Base-by-base conservation (phyloP, 164 flowering plant genomes). In the Echeveria elegans region DNA sequence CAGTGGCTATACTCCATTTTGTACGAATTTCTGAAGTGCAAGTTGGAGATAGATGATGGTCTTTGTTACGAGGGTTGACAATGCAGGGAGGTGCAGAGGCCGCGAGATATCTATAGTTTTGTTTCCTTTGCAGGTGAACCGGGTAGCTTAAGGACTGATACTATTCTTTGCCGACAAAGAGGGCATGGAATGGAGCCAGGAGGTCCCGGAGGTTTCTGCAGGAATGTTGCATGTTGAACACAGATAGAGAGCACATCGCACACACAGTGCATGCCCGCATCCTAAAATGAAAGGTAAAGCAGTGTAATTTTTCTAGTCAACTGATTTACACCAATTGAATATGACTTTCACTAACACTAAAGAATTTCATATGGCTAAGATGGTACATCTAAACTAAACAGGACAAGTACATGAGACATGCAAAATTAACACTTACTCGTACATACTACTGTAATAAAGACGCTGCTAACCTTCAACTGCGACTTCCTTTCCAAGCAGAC, bases 141-240 rank as follows among this genome's bases (percentile, higher is more conserved):
- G 12, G 86, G 86, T 36, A 89, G 72, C 75, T 78, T 89, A 32
- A 66, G 47, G 50, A 93, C 90, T 4, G 89, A 85, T 15, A 82
- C 70, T 31, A 93, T 89, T 24, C 94, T 88, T 64, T 84, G 81
- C 40, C 97, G 80, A 50, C 97, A 94, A 16, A 94, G 89, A 40
- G 99, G 99, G 70, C 99, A 91, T 9, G 99, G 89, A 72, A 94
- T 88, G 59, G 96, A 85, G 2, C 97, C 97, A 4, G 90, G 83
- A 14, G 92, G 89, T 21, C 85, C 85, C n/a, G 0, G 72, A 72
- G 40, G 68, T 70, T 68, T 80, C 96, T 0, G 94, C 80, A 50
- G 90, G 72, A 30, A 77, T 79, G 78, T 80, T 85, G 79, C 83
- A 85, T 31, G 98, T 81, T 34, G 96, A 90, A 79, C 96, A 90